These are phyloP conservation scores for Globisporangium parvum DNA, from an alignment of 352 stramenopile genomes.

Conservation along the genomic window DNA sequence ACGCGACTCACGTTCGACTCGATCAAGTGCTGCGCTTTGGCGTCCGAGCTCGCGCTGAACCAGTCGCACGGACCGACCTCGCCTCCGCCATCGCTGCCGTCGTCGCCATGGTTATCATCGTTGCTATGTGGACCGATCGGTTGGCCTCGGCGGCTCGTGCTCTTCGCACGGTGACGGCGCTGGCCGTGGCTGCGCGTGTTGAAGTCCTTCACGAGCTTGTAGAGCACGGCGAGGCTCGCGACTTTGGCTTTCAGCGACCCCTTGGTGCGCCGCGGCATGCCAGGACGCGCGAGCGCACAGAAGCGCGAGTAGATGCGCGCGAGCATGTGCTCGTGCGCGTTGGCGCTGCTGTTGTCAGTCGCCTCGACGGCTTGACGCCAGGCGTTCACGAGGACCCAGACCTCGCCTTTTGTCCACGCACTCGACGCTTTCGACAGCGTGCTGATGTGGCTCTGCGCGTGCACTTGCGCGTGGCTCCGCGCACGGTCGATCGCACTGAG, in stretches of 20 bases:
- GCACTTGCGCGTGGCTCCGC: no score
- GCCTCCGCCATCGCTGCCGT: background rate
- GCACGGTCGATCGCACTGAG: background rate
- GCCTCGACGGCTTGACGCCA: slow-evolving; percentile 1
- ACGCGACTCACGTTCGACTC: slow-evolving; percentile 3
- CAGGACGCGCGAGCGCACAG: background rate
- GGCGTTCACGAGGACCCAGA: background rate
- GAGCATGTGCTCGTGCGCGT: background rate
- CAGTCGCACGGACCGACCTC: background rate
- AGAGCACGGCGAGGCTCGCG: background rate
- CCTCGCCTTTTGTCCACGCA: background rate
- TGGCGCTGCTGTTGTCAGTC: background rate
- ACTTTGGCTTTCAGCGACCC: background rate
- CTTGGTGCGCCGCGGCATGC: background rate
- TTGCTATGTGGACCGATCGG: background rate
- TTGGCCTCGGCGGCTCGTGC: no score
- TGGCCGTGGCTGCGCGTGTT: background rate
- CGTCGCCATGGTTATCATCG: background rate
- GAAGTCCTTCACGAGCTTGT: slow-evolving; percentile 4
- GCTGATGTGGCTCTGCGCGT: background rate
- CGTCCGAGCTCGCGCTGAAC: slow-evolving; percentile 4
- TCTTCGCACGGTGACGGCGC: no score
- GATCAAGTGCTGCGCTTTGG: background rate
- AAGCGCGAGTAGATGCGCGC: background rate
- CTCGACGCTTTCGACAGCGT: background rate